Base-by-base conservation (phyloP, 306 rosid genomes). In the Hylodesmum podocarpum region DNA sequence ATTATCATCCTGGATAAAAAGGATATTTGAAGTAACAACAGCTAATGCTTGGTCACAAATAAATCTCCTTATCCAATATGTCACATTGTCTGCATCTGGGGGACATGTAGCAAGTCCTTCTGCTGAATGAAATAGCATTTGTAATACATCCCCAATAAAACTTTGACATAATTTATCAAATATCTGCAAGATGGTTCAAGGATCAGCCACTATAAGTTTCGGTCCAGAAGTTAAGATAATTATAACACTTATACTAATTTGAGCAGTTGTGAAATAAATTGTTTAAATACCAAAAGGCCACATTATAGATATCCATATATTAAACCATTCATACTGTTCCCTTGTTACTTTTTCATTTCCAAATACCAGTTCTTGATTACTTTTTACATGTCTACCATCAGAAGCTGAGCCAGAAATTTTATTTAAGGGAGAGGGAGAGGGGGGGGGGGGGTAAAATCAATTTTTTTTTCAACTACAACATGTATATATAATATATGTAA, bases 81-180 rank as follows among this genome's bases (percentile, higher is more conserved):
- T 65, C 65, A 61, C 13, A 54, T 76, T 87, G 73, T 87, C 94
- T 8, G 82, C 81, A 66, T 90, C 96, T 2, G 85, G 81, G n/a
- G 88, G 79, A 57, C 88, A 87, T 75, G 53, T 86, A 68, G 94
- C 96, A 79, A 92, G 94, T 28, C 89, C 89, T 36, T 90, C 94
- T 12, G 92, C 91, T 15, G 97, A 87, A 70, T 92, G 88, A 84
- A 92, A 92, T 57, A 92, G 73, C 40, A 91, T 88, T 86, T 86
- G 87, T 87, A 92, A 66, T 43, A 92, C 94, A 82, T 92, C 96
- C 65, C 88, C 89, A 71, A 81, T 88, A 79, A 92, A 88, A 88
- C 75, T 87, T 84, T 90, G 97, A 74, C 96, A 90, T 43, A 92
- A 80, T 85, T 90, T 92, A 85, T 92, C 97, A 86, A 92, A 92